Percentiles rank a stretch among this genome's conserved stretches.
phyloP scores from a whole-genome alignment of 768 basidiomycete species.

The Strobilomyces confusus region DNA sequence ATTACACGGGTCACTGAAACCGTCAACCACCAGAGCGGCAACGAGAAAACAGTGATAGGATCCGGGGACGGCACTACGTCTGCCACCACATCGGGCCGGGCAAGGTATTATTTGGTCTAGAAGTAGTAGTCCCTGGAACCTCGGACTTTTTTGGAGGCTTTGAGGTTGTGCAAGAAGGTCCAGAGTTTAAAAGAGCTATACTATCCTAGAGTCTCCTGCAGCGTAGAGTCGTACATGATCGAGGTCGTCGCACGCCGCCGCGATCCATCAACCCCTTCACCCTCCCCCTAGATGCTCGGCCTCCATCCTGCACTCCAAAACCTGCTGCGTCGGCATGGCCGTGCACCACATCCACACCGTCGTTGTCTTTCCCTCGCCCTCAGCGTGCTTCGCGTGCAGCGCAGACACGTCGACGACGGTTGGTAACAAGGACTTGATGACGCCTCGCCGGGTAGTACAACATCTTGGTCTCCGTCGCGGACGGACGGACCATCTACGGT shows the following conservation, averaged over 20 bases:
- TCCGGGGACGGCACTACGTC: too few species aligned
- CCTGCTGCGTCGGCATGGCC: slow-evolving; percentile 76
- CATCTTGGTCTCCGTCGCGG: slow-evolving; percentile 78
- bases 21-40: too few species aligned
- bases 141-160: too few species aligned
- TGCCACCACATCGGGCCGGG: too few species aligned
- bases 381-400: slow-evolving; percentile 48
- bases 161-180: too few species aligned
- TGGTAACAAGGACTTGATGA: slow-evolving; percentile 77
- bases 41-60: too few species aligned
- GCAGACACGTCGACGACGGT: slow-evolving; percentile 81
- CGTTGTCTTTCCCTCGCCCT: slow-evolving; percentile 40
- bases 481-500: slow-evolving; percentile 57
- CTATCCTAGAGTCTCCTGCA: not conserved
- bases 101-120: too few species aligned
- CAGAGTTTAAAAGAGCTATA: not conserved
- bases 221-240: too few species aligned
- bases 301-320: slow-evolving; percentile 72
- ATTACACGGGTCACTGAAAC: too few species aligned
- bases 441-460: slow-evolving; percentile 90
- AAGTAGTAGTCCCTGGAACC: too few species aligned
- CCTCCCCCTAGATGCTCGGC: slow-evolving; percentile 66
- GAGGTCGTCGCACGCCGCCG: slow-evolving; percentile 36
- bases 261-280: slow-evolving; percentile 70
- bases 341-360: slow-evolving; percentile 78